Base-by-base conservation (phyloP, 2,329 filamentous ascomycete genomes). In the Neonectria hederae region DNA sequence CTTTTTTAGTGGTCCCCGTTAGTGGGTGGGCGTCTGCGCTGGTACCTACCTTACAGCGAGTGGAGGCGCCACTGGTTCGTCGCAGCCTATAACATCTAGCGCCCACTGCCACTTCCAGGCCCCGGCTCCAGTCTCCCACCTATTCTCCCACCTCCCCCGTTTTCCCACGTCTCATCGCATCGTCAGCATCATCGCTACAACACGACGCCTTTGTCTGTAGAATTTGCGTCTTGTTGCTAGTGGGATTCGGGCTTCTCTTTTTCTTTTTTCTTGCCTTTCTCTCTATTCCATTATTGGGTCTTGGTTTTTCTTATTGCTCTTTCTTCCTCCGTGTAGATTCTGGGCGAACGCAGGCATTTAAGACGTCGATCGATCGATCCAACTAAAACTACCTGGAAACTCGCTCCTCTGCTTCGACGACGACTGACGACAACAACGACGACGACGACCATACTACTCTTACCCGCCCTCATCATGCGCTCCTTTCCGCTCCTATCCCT, bases 401-500 rank as follows among this genome's bases (percentile, higher is more conserved):
- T n/a, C 14, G 32, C 26, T 11, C 46, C 5, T 49, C 10, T 30
- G 14, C 19, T 24, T 49, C 48, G 26, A 21, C 48, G n/a, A 32
- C 48, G 2, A 35, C 24, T 3, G 21, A 17, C 22, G 28, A 17
- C n/a, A n/a, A n/a, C n/a, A n/a, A n/a, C n/a, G n/a, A n/a, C n/a
- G n/a, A n/a, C n/a, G n/a, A n/a, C n/a, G n/a, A n/a, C n/a, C n/a
- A n/a, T n/a, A n/a, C n/a, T n/a, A n/a, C n/a, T n/a, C n/a, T n/a
- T n/a, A n/a, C n/a, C 54, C 26, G 14, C 10, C n/a, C 53, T 57
- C 21, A 58, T 32, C 13, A 69, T 74, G 65, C 70, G 58, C 32
- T 58, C 67, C 30, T 54, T 72, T 40, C 53, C 62, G 14, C 55
- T 76, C 49, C 55, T 68, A 24, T 68, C 69, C 52, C 59, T 72